Evolutionary conservation across 2,329 filamentous ascomycete genomes (phyloP).

Genomic region (Dothistroma pini): DNA sequence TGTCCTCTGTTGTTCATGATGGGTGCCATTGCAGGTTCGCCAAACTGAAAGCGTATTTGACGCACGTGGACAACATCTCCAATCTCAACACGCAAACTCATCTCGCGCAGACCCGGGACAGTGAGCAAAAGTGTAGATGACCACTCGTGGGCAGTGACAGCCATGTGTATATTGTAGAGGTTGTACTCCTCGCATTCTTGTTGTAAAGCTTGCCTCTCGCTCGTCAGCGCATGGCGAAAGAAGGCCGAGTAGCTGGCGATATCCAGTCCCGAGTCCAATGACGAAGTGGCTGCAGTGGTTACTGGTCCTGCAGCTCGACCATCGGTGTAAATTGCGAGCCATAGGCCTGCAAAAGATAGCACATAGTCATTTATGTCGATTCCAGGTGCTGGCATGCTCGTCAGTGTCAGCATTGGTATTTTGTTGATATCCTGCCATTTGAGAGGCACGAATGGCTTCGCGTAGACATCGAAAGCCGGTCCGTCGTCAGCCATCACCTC

Average conservation of each 20-base stretch:
- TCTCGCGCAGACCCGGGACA: conserved; percentile 26
- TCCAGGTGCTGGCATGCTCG: conserved; percentile 1
- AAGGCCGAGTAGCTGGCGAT: conserved; percentile 7
- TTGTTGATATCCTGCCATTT: conserved; percentile 9
- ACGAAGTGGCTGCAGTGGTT: neutral
- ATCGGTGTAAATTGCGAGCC: neutral
- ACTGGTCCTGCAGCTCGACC: too few relatives aligned
- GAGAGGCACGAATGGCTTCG: conserved; percentile 23
- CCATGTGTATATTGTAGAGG: conserved; percentile 17
- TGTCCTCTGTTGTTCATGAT: neutral
- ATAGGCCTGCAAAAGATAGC: conserved; percentile 7
- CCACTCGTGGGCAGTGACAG: conserved; percentile 5
- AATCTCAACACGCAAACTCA: conserved; percentile 21
- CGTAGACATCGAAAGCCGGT: conserved; percentile 22
- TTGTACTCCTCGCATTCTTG: conserved; percentile 23
- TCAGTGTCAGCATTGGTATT: neutral
- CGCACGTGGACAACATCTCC: conserved; percentile 25
- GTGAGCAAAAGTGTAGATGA: conserved; percentile 15
- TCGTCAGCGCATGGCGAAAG: conserved; percentile 15
- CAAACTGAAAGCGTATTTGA: conserved; percentile 18
- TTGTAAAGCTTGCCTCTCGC: conserved; percentile 17
- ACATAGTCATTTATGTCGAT: conserved; percentile 13
- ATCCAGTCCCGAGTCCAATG: conserved; percentile 1
- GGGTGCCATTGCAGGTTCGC: neutral
- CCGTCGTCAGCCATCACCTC: neutral